phyloP scores from a whole-genome alignment of 306 rosid species.

The Cicer arietinum region DNA sequence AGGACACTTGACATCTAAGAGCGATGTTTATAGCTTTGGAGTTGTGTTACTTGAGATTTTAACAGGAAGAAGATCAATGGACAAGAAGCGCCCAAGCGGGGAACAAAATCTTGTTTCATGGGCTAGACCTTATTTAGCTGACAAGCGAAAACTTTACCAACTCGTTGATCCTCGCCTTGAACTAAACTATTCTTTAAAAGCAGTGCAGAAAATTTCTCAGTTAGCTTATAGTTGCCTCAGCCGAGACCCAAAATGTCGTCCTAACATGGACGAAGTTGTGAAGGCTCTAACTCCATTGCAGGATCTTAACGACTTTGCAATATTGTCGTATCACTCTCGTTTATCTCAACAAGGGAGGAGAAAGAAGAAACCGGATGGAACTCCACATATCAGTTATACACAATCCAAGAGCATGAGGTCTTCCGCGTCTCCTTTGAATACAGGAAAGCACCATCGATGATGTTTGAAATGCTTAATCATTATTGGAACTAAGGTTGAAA shows the following conservation, averaged over 20 bases:
- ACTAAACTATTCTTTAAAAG: slow-evolving; percentile 81
- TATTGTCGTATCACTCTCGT: slow-evolving; percentile 75
- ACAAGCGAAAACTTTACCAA: slow-evolving; percentile 77
- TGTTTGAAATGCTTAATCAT: slow-evolving; percentile 46
- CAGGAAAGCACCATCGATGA: slow-evolving; percentile 72
- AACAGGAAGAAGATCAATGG: slow-evolving; percentile 97
- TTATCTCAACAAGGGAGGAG: slow-evolving; percentile 82
- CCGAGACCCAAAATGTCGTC: slow-evolving; percentile 86
- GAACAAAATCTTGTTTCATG: slow-evolving; percentile 92
- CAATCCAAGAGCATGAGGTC: slow-evolving; percentile 74
- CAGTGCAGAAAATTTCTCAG: slow-evolving; percentile 88
- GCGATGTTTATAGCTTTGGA: slow-evolving; percentile 96
- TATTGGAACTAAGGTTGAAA: slow-evolving; percentile 51
- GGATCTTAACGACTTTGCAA: slow-evolving; percentile 85
- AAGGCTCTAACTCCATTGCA: slow-evolving; percentile 79
- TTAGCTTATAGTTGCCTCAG: slow-evolving; percentile 81
- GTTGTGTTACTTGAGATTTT: slow-evolving; percentile 90
- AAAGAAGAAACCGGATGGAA: slow-evolving; percentile 78
- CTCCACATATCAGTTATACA: slow-evolving; percentile 67
- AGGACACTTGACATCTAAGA: slow-evolving; percentile 95
- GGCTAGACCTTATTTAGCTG: slow-evolving; percentile 90
- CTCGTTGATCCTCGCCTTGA: slow-evolving; percentile 91
- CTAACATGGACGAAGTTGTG: slow-evolving; percentile 92
- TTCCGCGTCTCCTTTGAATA: slow-evolving; percentile 68
- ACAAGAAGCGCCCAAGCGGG: slow-evolving; percentile 92